Conservation (phyloP, 179 eudicot species). For the Nepenthes alata region DNA sequence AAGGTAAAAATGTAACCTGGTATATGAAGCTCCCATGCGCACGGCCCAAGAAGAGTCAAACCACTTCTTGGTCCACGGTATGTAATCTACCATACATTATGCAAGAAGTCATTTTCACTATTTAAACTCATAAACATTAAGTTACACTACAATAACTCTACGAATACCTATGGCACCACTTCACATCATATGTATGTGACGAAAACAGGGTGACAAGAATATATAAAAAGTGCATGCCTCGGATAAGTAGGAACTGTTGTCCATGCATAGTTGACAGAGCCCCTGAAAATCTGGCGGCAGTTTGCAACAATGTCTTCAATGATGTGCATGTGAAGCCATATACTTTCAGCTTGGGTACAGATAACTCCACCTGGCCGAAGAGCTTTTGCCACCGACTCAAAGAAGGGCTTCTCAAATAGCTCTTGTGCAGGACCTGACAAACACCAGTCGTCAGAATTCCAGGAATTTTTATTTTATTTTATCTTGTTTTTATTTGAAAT, state of each 20-base stretch:
- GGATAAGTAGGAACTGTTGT: constrained; percentile 98
- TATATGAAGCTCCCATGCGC: too few relatives aligned
- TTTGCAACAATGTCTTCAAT: constrained; percentile 86
- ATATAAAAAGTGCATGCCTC: constrained; percentile 29
- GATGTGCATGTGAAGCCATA: constrained; percentile 99
- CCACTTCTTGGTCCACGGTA: too few relatives aligned
- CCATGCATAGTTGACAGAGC: constrained; percentile 98
- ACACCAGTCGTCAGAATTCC: background rate
- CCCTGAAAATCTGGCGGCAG: constrained; percentile 84
- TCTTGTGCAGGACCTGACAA: constrained; percentile 93
- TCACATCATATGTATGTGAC: too few relatives aligned
- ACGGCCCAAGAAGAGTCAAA: too few relatives aligned
- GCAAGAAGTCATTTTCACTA: too few relatives aligned
- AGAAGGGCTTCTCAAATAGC: constrained; percentile 91
- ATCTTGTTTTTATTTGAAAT: background rate
- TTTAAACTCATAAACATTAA: too few relatives aligned
- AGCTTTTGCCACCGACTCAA: constrained; percentile 72
- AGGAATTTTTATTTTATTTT: background rate
- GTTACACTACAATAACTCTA: too few relatives aligned
- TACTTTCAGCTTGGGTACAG: constrained; percentile 96
- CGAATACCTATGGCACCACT: too few relatives aligned
- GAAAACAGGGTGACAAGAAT: too few relatives aligned
- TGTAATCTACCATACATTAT: too few relatives aligned
- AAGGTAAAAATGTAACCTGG: too few relatives aligned
- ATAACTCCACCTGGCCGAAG: constrained; percentile 98